A percentile compares a stretch with the other conserved stretches of the same genome.
Evolutionary conservation across 2,329 filamentous ascomycete genomes (phyloP).

Genomic region (Lecanosticta acicola): DNA sequence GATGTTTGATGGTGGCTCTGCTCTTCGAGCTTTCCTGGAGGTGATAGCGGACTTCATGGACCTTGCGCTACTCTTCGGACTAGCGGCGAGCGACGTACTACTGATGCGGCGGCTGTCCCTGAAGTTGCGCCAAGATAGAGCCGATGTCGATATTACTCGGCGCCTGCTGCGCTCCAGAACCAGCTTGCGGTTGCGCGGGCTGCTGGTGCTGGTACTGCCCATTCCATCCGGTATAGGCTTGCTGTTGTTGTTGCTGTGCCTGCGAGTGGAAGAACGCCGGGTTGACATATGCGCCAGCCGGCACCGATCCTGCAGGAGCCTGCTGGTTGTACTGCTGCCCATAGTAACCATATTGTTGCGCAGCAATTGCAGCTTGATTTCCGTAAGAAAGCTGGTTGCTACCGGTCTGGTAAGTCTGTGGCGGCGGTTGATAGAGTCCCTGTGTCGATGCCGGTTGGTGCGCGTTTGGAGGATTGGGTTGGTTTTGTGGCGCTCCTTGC

Average conservation of each 20-base stretch:
- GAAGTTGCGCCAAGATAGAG: background rate
- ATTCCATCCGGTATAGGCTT: constrained; percentile 1
- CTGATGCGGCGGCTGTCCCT: constrained; percentile 4
- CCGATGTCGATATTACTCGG: background rate
- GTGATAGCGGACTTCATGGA: too few relatives aligned
- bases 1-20: too few relatives aligned
- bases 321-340: constrained; percentile 14
- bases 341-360: constrained; percentile 24
- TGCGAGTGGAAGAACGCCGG: constrained; percentile 12
- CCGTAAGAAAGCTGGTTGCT: constrained; percentile 34
- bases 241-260: constrained; percentile 9
- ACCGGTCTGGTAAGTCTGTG: constrained; percentile 93
- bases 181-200: constrained; percentile 1
- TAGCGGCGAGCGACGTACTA: background rate
- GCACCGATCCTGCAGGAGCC: constrained; percentile 2
- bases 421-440: constrained; percentile 74
- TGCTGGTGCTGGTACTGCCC: constrained; percentile 2
- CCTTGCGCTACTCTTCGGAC: too few relatives aligned
- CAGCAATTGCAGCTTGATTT: constrained; percentile 5
- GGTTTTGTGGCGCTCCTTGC: too few relatives aligned
- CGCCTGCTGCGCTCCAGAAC: constrained; percentile 1
- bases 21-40: too few relatives aligned
- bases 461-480: too few relatives aligned
- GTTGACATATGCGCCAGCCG: constrained; percentile 8
- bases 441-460: constrained; percentile 45